Percentiles rank a stretch among this genome's conserved stretches.
phyloP scores from a whole-genome alignment of 83 land plant genomes.

The Diphasiastrum complanatum region DNA sequence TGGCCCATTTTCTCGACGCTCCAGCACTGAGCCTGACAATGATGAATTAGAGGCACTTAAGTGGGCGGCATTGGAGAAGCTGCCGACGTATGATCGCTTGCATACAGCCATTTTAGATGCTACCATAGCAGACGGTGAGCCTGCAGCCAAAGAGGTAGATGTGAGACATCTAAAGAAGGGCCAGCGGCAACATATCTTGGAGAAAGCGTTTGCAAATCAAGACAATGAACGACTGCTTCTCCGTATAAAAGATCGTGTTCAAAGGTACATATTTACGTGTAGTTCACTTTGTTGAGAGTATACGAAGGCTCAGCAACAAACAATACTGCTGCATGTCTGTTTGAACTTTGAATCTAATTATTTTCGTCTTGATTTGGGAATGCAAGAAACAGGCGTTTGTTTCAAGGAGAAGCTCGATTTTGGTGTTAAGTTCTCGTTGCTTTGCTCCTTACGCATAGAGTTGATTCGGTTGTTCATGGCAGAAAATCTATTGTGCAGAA shows the following conservation, averaged over 20 bases:
- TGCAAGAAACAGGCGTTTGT: too few species aligned
- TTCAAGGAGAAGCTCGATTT: too few species aligned
- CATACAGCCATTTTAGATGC: slow-evolving; percentile 13
- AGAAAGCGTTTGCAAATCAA: slow-evolving; percentile 30
- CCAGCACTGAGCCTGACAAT: slow-evolving; percentile 1
- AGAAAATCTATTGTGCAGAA: too few species aligned
- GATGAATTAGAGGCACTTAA: slow-evolving; percentile 29
- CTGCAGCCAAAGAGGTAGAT: neutral
- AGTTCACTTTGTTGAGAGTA: neutral
- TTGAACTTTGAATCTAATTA: too few species aligned
- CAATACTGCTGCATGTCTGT: too few species aligned
- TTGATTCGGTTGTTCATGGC: too few species aligned
- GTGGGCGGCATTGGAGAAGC: slow-evolving; percentile 37
- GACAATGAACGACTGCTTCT: slow-evolving; percentile 34
- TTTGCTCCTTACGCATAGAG: too few species aligned
- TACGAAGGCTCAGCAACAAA: too few species aligned
- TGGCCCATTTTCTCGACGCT: neutral
- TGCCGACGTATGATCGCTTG: slow-evolving; percentile 26
- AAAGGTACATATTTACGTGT: slow-evolving; percentile 13
- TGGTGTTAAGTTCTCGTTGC: too few species aligned
- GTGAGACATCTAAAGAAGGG: slow-evolving; percentile 9
- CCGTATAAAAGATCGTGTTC: slow-evolving; percentile 24
- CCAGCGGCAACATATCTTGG: slow-evolving; percentile 19
- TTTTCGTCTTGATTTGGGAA: too few species aligned
- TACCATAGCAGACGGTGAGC: neutral